Base-by-base conservation (phyloP, 805 yeast species). In the Wickerhamomyces alni region DNA sequence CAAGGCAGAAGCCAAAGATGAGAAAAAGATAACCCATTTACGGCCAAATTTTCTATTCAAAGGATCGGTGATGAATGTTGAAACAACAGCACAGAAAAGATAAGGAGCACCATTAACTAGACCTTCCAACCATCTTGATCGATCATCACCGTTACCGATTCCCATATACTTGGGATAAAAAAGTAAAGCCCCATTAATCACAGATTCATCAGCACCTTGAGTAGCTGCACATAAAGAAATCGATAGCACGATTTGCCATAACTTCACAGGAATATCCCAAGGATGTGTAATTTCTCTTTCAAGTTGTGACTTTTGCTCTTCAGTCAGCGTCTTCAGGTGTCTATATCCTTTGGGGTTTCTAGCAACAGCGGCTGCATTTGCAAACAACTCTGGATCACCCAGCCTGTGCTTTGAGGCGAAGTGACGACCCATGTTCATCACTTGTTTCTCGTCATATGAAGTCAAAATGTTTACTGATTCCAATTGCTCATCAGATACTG, bases 171-270 rank as follows among this genome's bases (percentile, higher is more conserved):
- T 39, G 2, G 85, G 84, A 56, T 77, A 82, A 54, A 74, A 76
- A 38, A 82, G 59, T 38, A 74, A 67, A 8, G 88, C 88, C 47
- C 89, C 89, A 50, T 80, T 81, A 43, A 82, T 75, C 17, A 82
- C 87, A 5, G 85, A 67, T 58, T 82, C 87, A 61, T 82, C 88
- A 81, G 82, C 81, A 58, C 89, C 88, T 58, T 81, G 87, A 31
- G 81, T 82, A 17, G 84, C 84, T 16, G 88, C 89, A 38, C 85
- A 82, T 75, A 81, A 70, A 2, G 87, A 80, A n/a, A 82, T 78
- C 47, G 80, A 71, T 13, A 78, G 69, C 39, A 82, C 75, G 40
- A 81, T 74, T 43, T 66, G 75, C 44, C 73, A 57, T 49, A 82
- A 63, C 42, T 69, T 75, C 8, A 51, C 46, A 17, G 65, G 65